phyloP scores from a whole-genome alignment of 2,329 filamentous ascomycete genomes.

The Pseudopyrenochaeta lycopersici region DNA sequence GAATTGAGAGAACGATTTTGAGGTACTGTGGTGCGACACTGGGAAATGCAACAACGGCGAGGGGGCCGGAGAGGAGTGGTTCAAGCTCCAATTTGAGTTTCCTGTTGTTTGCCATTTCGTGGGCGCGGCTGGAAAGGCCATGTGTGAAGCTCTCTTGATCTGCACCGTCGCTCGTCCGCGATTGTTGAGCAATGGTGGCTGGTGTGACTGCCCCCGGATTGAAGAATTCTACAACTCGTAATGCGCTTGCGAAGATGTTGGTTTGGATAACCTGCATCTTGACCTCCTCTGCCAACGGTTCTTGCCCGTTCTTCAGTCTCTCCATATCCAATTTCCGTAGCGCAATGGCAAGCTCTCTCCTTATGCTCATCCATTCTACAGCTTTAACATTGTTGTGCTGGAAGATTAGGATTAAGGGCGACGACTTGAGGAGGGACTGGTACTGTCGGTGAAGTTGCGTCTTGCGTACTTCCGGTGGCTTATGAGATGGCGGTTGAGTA shows the following conservation, averaged over 20 bases:
- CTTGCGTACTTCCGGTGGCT: constrained; percentile 86
- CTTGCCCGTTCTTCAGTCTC: constrained; percentile 66
- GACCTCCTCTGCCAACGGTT: constrained; percentile 66
- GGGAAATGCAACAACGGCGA: constrained; percentile 83
- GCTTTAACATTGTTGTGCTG: constrained; percentile 81
- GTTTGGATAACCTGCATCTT: constrained; percentile 87
- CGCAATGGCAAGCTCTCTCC: constrained; percentile 72
- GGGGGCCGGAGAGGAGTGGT: constrained; percentile 80
- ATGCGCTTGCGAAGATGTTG: constrained; percentile 84
- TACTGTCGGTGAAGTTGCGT: constrained; percentile 88
- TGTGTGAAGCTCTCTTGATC: constrained; percentile 67
- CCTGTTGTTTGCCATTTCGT: constrained; percentile 59
- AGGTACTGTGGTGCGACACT: constrained; percentile 84
- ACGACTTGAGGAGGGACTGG: constrained; percentile 85
- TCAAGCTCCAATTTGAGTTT: constrained; percentile 70
- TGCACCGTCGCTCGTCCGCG: constrained; percentile 36
- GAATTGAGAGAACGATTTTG: constrained; percentile 79
- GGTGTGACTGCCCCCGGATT: constrained; percentile 41
- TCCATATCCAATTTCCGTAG: constrained; percentile 73
- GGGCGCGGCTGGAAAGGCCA: constrained; percentile 66
- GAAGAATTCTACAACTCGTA: constrained; percentile 87
- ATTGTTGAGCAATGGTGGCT: constrained; percentile 45
- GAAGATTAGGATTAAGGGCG: constrained; percentile 86
- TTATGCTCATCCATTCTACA: constrained; percentile 76
- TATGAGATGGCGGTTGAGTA: constrained; percentile 86